Evolutionary conservation across 768 basidiomycete species (phyloP).

Genomic region (Pleurotus cornucopiae): DNA sequence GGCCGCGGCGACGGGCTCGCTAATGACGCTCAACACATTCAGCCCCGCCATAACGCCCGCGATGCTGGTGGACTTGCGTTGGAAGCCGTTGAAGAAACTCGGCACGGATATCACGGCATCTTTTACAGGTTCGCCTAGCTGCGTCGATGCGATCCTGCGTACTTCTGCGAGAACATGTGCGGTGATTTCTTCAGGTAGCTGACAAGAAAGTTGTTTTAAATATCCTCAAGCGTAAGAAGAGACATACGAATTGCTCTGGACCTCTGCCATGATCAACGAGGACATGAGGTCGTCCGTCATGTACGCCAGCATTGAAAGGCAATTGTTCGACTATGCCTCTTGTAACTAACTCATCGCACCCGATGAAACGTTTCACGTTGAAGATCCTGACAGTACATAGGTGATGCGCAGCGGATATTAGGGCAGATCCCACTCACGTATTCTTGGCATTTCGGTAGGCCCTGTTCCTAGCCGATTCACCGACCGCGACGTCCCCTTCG

Average conservation of each 20-base stretch:
- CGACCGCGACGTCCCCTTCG: neutral
- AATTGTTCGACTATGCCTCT: conserved; percentile 45
- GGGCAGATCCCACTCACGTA: neutral
- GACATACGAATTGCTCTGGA: conserved; percentile 50
- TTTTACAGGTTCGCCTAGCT: conserved; percentile 59
- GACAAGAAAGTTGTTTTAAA: neutral
- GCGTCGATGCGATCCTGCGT: conserved; percentile 70
- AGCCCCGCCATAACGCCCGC: conserved; percentile 65
- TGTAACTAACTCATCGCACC: conserved; percentile 43
- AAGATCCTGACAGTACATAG: conserved; percentile 28
- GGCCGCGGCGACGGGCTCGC: conserved; percentile 69
- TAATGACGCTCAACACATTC: conserved; percentile 61
- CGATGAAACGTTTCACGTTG: conserved; percentile 57
- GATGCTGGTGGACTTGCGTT: conserved; percentile 68
- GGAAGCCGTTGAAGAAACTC: conserved; percentile 53
- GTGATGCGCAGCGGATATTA: neutral
- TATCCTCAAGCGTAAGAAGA: no score
- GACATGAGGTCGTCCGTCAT: conserved; percentile 47
- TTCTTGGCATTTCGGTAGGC: conserved; percentile 5
- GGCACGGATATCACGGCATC: conserved; percentile 59
- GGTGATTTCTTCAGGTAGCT: conserved; percentile 65
- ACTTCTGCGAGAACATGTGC: conserved; percentile 65
- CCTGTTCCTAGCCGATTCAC: conserved; percentile 3
- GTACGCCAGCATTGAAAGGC: conserved; percentile 42
- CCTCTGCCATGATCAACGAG: conserved; percentile 46